Evolutionary conservation across 1,284 basidiomycete species (phyloP).

Genomic region (Crocinoboletus sp.): DNA sequence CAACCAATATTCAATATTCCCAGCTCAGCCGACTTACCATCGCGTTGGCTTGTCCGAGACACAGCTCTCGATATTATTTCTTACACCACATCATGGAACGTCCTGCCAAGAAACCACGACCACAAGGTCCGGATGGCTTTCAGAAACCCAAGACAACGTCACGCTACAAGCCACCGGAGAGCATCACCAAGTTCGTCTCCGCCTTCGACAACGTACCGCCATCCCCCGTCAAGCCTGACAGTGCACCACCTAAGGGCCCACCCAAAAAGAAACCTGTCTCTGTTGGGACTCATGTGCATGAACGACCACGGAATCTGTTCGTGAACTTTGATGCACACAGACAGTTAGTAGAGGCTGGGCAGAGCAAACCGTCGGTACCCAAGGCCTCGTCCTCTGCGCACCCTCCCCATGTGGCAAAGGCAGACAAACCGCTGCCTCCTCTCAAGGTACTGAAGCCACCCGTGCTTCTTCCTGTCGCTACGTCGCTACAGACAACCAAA

Average conservation of each 20-base stretch:
- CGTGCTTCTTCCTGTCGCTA: constrained; percentile 2
- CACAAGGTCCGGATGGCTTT: constrained; percentile 30
- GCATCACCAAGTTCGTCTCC: constrained; percentile 30
- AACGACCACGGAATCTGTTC: constrained; percentile 22
- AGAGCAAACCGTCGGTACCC: constrained; percentile 11
- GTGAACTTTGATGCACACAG: constrained; percentile 8
- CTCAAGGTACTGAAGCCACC: constrained; percentile 20
- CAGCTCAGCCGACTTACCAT: constrained; percentile 8
- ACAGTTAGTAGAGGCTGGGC: constrained; percentile 12
- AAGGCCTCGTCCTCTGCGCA: constrained; percentile 3
- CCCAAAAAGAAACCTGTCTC: constrained; percentile 7
- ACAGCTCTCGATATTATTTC: no score
- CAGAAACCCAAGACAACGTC: constrained; percentile 21
- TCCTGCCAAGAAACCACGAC: constrained; percentile 23
- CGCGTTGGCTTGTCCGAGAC: no score
- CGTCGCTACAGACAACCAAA: neutral
- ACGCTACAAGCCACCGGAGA: constrained; percentile 28
- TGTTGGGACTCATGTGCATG: constrained; percentile 7
- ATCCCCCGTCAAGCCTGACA: constrained; percentile 1
- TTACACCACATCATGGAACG: no score
- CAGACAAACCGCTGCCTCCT: neutral
- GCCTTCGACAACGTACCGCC: constrained; percentile 18
- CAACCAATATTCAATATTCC: neutral
- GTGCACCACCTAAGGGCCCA: neutral
- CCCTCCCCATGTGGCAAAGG: constrained; percentile 1